A percentile compares a stretch with the other conserved stretches of the same genome.
Conservation (phyloP, 2,329 filamentous ascomycete species). For the Fusarium abutilonis region DNA sequence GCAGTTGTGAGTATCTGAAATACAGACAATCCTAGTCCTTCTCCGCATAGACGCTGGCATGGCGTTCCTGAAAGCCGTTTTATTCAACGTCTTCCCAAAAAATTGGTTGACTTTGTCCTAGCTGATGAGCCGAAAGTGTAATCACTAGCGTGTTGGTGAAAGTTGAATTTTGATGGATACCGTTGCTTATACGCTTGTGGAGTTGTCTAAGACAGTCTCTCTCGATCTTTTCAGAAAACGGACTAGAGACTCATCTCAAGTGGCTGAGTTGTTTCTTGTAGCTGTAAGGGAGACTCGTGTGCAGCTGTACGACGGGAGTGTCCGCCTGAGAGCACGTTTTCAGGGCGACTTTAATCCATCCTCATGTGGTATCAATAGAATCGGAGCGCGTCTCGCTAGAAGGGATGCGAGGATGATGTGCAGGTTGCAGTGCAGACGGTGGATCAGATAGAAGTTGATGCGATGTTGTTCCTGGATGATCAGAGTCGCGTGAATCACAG, state of each 20-base stretch:
- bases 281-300: conserved; percentile 26
- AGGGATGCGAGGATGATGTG: conserved; percentile 31
- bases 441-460: conserved; percentile 10
- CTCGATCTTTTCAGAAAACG: neutral
- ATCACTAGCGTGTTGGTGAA: conserved; percentile 17
- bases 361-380: conserved; percentile 5
- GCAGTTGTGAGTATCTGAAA: conserved; percentile 80
- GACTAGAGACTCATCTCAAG: conserved; percentile 18
- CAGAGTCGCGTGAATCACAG: neutral
- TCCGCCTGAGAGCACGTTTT: conserved; percentile 17
- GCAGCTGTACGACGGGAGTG: conserved; percentile 17
- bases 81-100: conserved; percentile 22
- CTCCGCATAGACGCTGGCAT: conserved; percentile 42
- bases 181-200: conserved; percentile 19
- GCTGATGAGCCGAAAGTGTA: conserved; percentile 31
- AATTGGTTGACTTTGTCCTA: conserved; percentile 31
- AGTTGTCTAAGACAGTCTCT: conserved; percentile 35
- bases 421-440: conserved; percentile 16
- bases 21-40: conserved; percentile 74
- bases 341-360: conserved; percentile 13
- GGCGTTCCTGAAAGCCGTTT: conserved; percentile 17
- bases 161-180: conserved; percentile 6
- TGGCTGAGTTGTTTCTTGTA: conserved; percentile 5
- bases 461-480: neutral
- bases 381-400: conserved; percentile 17